Percentiles rank a stretch among this genome's conserved stretches.
Conservation (phyloP, 1,284 basidiomycete species). For the Ustilago tritici region DNA sequence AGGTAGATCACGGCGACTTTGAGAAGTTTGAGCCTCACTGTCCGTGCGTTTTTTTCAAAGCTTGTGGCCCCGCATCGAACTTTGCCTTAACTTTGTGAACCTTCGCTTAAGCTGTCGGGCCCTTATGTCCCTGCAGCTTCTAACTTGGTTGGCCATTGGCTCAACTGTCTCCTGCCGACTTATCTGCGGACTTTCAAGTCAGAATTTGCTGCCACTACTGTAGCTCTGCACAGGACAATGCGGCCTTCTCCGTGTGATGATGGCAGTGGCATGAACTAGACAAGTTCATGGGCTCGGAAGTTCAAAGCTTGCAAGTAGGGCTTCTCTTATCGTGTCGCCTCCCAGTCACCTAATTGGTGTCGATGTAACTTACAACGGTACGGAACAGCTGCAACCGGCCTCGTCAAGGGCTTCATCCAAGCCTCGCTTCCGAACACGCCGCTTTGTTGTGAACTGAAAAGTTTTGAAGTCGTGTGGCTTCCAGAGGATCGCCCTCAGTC, state of each 20-base stretch:
- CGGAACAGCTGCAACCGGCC: not conserved
- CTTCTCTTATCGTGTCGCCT: constrained; percentile 1
- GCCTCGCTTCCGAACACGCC: not conserved
- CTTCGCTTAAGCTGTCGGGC: not conserved
- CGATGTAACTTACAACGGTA: not conserved
- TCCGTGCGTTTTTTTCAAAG: not conserved
- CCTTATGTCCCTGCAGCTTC: constrained; percentile 16
- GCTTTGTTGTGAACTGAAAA: not conserved
- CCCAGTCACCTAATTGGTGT: not conserved
- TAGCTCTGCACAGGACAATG: not conserved
- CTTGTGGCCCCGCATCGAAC: not conserved
- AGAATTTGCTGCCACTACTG: not conserved
- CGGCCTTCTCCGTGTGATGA: not conserved
- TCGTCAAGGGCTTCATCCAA: not conserved
- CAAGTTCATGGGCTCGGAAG: not conserved
- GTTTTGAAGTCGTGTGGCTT: not conserved
- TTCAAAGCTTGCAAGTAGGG: not conserved
- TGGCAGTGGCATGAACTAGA: constrained; percentile 1
- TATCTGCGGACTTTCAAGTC: constrained; percentile 12
- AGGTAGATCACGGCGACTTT: not conserved
- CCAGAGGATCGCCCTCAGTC: too few relatives aligned
- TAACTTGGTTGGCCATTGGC: not conserved
- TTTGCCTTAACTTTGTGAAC: constrained; percentile 14
- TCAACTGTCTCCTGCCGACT: not conserved
- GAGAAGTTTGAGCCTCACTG: constrained; percentile 4